Base-by-base conservation (phyloP, 2,329 filamentous ascomycete genomes). In the Verticillium tricorpus region DNA sequence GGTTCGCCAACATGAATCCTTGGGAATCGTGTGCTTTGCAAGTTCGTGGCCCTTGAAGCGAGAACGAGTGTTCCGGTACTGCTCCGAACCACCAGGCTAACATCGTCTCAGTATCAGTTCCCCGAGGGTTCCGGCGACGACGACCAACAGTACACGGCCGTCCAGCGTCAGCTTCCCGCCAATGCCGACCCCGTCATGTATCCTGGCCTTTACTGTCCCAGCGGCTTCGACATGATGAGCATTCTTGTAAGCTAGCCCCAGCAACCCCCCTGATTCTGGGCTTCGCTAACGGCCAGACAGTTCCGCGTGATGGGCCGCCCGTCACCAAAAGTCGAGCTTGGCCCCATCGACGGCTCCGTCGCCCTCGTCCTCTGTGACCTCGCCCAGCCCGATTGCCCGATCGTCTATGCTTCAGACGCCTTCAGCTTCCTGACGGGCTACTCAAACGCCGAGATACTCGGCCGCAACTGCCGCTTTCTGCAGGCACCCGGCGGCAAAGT, bases 321-420 rank as follows among this genome's bases (percentile, higher is more conserved):
- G 17, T 88, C 92, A 63, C 91, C 92, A 1, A 82, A 89, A 67
- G 87, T 96, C 68, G 85, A 92, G 57, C 88, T 96, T 52, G 93
- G 92, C 7, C 85, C 91, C 0, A 88, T 97, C 37, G 93, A 96
- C 73, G 81, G 91, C 67, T 95, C 92, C 1, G 95, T 92, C 70
- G 89, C 92, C 2, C 88, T 96, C 65, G 85, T 94, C 19, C 83
- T 97, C 50, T 95, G 91, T 74, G 91, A 96, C 73, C 86, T 93
- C 35, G 82, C 84, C 52, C 83, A 85, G 67, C 84, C 89, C 32
- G 92, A 96, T 72, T 80, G 82, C 34, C 92, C 93, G 2, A 92
- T 96, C 63, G 85, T 96, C 9, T 96, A 96, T 72, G 91, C 88
- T 66, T 94, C 91, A 1, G 90, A 93, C 6, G 85, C 91, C 34